Evolutionary conservation across 257 asterid species (phyloP).

Genomic region (Scutellaria baicalensis): DNA sequence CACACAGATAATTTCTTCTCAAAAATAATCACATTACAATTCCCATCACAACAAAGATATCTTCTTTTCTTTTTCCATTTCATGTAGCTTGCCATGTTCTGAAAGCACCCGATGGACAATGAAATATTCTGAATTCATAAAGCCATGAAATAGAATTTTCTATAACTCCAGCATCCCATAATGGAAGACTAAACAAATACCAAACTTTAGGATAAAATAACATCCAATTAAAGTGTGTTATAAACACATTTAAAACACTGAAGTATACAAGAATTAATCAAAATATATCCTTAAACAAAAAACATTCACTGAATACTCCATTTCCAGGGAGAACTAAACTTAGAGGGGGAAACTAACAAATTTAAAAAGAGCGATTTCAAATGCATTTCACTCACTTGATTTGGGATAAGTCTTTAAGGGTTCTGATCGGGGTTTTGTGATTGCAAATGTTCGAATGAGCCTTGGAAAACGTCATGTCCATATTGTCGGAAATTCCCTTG

Average conservation of each 20-base stretch:
- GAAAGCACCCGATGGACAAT: neutral
- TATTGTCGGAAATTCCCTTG: conserved; percentile 76
- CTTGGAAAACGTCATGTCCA: conserved; percentile 53
- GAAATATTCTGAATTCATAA: neutral
- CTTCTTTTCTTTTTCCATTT: neutral
- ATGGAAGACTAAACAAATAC: neutral
- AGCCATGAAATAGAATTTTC: neutral
- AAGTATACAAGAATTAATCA: neutral
- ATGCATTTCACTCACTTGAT: conserved; percentile 55
- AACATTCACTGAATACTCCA: neutral
- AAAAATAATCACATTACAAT: neutral
- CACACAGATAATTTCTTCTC: neutral
- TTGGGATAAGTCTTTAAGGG: conserved; percentile 60
- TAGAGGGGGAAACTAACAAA: neutral
- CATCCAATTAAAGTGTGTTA: neutral
- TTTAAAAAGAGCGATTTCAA: neutral
- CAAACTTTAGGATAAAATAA: neutral
- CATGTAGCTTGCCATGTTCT: neutral
- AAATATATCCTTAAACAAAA: neutral
- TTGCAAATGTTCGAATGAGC: conserved; percentile 68
- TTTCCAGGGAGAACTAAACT: neutral
- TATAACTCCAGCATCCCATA: neutral
- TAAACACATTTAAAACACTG: neutral
- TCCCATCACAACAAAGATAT: neutral
- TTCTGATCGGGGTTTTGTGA: conserved; percentile 46